These are phyloP conservation scores for Cladosporium sp. DNA, from an alignment of 2,329 filamentous ascomycete genomes.

Conservation along the genomic window DNA sequence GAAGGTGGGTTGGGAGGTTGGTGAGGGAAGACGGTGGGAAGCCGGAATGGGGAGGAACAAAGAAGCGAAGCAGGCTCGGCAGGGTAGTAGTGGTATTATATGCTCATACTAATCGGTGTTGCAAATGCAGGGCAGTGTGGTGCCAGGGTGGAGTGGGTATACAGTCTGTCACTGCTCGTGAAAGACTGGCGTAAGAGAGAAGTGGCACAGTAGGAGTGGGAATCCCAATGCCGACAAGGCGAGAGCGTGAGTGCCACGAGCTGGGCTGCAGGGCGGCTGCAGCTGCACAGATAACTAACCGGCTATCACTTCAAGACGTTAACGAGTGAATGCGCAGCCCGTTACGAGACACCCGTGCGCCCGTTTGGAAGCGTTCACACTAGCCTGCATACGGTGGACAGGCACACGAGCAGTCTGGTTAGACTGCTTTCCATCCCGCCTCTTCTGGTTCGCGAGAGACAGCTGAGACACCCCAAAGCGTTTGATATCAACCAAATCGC, in stretches of 20 bases:
- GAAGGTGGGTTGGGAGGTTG: background rate
- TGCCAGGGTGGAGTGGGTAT: background rate
- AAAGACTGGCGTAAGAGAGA: background rate
- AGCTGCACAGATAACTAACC: conserved; percentile 8
- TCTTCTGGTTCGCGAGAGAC: background rate
- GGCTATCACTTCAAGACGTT: background rate
- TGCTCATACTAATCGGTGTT: background rate
- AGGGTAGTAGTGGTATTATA: background rate
- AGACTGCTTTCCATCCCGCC: background rate
- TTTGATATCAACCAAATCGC: background rate
- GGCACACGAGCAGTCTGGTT: background rate
- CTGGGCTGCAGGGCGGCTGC: background rate
- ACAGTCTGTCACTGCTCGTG: conserved; percentile 1
- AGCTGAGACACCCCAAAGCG: background rate
- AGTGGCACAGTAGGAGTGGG: background rate
- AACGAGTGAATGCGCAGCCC: background rate
- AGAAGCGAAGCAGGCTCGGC: background rate
- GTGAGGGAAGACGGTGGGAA: background rate
- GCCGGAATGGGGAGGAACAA: background rate
- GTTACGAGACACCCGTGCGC: background rate
- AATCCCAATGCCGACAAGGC: background rate
- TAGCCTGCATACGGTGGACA: background rate
- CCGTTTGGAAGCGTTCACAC: background rate
- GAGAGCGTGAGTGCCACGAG: background rate
- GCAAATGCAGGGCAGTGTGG: background rate